Percentiles rank a stretch among this genome's conserved stretches.
Conservation (phyloP, 306 rosid species). For the Malus sieversii region DNA sequence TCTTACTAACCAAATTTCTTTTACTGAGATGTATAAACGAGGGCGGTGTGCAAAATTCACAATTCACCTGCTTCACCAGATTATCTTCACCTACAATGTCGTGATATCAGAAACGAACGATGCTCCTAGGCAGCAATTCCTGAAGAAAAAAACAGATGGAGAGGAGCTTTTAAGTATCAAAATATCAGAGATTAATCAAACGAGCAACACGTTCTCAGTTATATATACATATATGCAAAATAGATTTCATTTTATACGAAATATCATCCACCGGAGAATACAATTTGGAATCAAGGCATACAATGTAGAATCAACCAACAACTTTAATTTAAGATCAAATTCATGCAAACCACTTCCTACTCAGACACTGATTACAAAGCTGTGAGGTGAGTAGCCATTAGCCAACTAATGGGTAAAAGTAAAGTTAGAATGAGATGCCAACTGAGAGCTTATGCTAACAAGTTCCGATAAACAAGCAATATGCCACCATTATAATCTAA, state of each 20-base stretch:
- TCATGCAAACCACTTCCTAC: not conserved
- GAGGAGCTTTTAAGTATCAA: conserved; percentile 14
- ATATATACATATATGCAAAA: not conserved
- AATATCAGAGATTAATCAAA: not conserved
- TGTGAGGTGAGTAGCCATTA: not conserved
- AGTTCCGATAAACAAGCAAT: not conserved
- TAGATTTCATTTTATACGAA: not conserved
- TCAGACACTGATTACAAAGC: not conserved
- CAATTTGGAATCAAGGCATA: not conserved
- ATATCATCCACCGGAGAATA: not conserved
- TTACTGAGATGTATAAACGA: conserved; percentile 53
- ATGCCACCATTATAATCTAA: not conserved
- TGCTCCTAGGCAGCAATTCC: conserved; percentile 76
- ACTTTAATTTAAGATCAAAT: not conserved
- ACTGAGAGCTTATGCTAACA: not conserved
- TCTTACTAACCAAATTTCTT: conserved; percentile 60
- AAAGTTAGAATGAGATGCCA: not conserved
- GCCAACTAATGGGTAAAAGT: not conserved
- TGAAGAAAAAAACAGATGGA: conserved; percentile 27
- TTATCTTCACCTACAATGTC: conserved; percentile 59
- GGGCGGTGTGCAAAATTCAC: conserved; percentile 61
- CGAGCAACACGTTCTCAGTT: not conserved
- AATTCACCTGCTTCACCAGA: conserved; percentile 73
- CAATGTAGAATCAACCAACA: not conserved
- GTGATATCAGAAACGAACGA: conserved; percentile 43